Evolutionary conservation across 345 rosid species (phyloP), one percentile per base, ranked within the genome.

Genomic region (Eucalyptus regnans): DNA sequence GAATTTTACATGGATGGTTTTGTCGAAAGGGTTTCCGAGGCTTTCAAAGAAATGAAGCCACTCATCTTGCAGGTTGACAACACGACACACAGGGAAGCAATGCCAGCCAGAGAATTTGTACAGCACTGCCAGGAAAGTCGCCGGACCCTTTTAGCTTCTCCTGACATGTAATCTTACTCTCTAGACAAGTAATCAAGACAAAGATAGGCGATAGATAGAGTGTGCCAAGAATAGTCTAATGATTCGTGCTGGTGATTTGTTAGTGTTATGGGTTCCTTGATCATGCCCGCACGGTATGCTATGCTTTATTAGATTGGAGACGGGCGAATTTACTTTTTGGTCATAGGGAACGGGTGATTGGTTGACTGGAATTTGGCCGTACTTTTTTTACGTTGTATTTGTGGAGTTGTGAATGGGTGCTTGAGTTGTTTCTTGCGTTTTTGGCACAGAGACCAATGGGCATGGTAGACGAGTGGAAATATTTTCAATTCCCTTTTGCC

Each of bases 91-190:
- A 85, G 54, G n/a, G 88, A 88, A 76, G 84, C 84, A 25, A 76
- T 76, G 84, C 52, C 88, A 86, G 71, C 90, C 76, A 86, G 52
- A 60, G 50, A 27, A 87, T 89, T 51, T 91, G 93, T 91, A 92
- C 93, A 92, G 93, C 88, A 86, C 76, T 91, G 89, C 51, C 52
- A 86, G 91, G 88, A 71, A 87, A 86, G 81, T 86, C 33, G 51
- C 86, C 51, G 81, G 44, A 88, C 92, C 95, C 95, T 93, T 94
- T 94, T 92, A 79, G 91, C 93, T 89, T 88, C 87, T 91, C 95
- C 92, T 84, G 92, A 94, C 91, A 90, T 94, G 97, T 95, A 94
- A 93, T 89, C 88, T 86, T 90, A 91, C 92, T 90, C 93, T 88
- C 5, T 37, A 76, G 84, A 76, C 84, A 76, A 20, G 48, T 76